phyloP scores from a whole-genome alignment of 1,139 yeast genomes.

The Torulaspora globosa region DNA sequence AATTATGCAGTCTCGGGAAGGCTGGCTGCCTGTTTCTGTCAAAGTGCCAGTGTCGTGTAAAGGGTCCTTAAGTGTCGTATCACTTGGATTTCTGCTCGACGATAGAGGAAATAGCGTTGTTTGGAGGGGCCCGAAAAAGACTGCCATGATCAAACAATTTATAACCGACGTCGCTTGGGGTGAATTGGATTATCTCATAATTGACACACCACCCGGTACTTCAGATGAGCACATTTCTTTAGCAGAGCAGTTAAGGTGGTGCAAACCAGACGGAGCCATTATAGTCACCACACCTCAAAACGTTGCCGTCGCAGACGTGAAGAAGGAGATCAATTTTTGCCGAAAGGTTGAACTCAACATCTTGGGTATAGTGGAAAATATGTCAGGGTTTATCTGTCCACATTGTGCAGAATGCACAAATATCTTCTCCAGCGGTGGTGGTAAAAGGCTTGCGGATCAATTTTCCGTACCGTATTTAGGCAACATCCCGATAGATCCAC shows the following conservation, averaged over 20 bases:
- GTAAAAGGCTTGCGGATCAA: slow-evolving; percentile 59
- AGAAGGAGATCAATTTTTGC: slow-evolving; percentile 91
- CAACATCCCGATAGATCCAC: slow-evolving; percentile 87
- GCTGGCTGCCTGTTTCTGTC: slow-evolving; percentile 85
- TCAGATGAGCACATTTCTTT: slow-evolving; percentile 97
- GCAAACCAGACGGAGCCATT: slow-evolving; percentile 85
- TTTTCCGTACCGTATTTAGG: slow-evolving; percentile 70
- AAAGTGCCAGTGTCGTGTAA: slow-evolving; percentile 27
- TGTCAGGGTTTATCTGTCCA: slow-evolving; percentile 97
- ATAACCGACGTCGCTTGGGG: slow-evolving; percentile 92
- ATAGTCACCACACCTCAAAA: slow-evolving; percentile 96
- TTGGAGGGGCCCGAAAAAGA: slow-evolving; percentile 98
- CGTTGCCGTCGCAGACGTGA: slow-evolving; percentile 88
- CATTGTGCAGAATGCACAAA: slow-evolving; percentile 88
- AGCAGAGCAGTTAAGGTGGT: slow-evolving; percentile 80
- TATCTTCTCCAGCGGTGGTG: slow-evolving; percentile 95
- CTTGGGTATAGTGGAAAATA: slow-evolving; percentile 87
- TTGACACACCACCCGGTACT: slow-evolving; percentile 99
- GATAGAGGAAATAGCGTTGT: slow-evolving; percentile 88
- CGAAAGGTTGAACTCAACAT: slow-evolving; percentile 75
- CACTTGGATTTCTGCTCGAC: slow-evolving; percentile 82
- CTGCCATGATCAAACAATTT: slow-evolving; percentile 95
- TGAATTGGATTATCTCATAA: slow-evolving; percentile 70
- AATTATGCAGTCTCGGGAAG: slow-evolving; percentile 74
- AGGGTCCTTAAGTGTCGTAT: slow-evolving; percentile 57